Conservation (phyloP, 129 eudicot genomes). For the Tagetes erecta region DNA sequence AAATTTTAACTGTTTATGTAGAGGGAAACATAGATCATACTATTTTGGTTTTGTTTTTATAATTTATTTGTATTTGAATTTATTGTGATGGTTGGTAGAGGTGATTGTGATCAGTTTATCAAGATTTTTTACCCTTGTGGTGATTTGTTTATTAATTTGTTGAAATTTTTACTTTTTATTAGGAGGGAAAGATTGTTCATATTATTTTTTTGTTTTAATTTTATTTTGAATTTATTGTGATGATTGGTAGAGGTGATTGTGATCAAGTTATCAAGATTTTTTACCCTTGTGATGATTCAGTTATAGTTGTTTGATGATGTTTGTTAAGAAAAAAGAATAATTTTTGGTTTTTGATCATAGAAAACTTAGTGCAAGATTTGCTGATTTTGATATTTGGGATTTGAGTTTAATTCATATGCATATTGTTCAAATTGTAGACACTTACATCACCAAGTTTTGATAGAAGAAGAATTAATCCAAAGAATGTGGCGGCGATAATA, state of each 20-base stretch:
- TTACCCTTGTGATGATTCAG: slow-evolving; percentile 6
- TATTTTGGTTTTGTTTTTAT: not conserved
- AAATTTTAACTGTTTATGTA: not conserved
- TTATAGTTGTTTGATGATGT: slow-evolving; percentile 7
- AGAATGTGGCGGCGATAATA: slow-evolving; percentile 91
- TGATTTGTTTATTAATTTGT: slow-evolving; percentile 1
- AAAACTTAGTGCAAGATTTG: not conserved
- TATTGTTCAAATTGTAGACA: slow-evolving; percentile 36
- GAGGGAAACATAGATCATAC: not conserved
- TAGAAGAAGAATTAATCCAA: slow-evolving; percentile 69
- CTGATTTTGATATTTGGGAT: not conserved
- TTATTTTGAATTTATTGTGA: not conserved
- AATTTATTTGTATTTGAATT: not conserved
- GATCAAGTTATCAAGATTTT: slow-evolving; percentile 20
- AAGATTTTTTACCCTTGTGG: slow-evolving; percentile 20
- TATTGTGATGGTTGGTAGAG: slow-evolving; percentile 11
- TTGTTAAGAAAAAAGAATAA: slow-evolving; percentile 6
- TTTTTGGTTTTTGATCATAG: not conserved
- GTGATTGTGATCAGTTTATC: slow-evolving; percentile 10
- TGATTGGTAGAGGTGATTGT: slow-evolving; percentile 14
- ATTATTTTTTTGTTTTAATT: not conserved
- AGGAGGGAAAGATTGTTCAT: not conserved
- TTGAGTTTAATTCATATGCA: slow-evolving; percentile 16
- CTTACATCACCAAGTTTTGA: slow-evolving; percentile 57
- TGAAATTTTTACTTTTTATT: not conserved